Conservation (phyloP, 2,329 filamentous ascomycete genomes). For the Phialophora tarda region DNA sequence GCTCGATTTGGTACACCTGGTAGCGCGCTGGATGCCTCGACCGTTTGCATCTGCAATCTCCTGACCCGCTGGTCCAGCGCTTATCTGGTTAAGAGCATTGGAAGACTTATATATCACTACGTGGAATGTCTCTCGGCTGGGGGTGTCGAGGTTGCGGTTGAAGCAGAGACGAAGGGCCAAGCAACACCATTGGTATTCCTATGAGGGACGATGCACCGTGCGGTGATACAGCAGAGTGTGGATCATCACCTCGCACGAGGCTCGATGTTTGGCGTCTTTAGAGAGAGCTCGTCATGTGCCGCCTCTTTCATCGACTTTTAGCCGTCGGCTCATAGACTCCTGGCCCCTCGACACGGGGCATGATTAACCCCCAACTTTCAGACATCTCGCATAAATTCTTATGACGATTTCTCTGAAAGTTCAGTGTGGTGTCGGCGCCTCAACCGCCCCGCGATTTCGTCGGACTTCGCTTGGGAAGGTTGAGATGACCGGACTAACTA, state of each 20-base stretch:
- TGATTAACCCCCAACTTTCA: background rate
- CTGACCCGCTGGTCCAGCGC: slow-evolving; percentile 16
- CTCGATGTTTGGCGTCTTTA: background rate
- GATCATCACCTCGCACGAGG: slow-evolving; percentile 5
- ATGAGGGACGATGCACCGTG: background rate
- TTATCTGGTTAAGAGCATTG: slow-evolving; percentile 17
- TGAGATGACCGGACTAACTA: background rate
- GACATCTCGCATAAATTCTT: background rate
- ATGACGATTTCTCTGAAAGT: background rate
- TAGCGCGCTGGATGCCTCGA: background rate
- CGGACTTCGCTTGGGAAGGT: background rate
- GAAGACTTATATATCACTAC: slow-evolving; percentile 22
- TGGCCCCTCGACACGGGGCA: background rate
- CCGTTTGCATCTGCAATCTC: slow-evolving; percentile 7
- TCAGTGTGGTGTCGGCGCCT: background rate
- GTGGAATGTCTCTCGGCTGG: slow-evolving; percentile 14
- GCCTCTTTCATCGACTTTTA: background rate
- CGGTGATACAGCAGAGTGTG: background rate
- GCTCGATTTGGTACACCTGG: background rate
- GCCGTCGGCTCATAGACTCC: background rate
- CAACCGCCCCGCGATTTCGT: background rate
- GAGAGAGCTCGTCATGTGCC: background rate
- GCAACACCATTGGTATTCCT: background rate
- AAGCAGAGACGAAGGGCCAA: too few relatives aligned
- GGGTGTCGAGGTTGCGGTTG: background rate